Base-by-base conservation (phyloP, 371 early-diverging fungal species). In the Mortierella sp. region DNA sequence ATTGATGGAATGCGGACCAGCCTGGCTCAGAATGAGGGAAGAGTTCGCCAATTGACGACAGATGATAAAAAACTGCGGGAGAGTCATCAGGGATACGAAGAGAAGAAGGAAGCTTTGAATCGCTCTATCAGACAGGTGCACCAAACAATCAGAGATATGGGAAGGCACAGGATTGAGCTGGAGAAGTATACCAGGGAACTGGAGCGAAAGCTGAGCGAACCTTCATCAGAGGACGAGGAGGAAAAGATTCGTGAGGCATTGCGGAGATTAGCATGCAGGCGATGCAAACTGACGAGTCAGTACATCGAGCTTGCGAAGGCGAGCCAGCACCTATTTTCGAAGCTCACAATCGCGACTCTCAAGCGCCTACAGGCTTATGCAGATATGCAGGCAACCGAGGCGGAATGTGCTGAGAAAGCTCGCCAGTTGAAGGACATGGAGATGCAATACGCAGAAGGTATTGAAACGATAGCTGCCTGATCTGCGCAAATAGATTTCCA, bases 181-280 rank as follows among this genome's bases (percentile, higher is more conserved):
- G 60, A 60, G 0, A 34, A 42, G 5, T 19, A 44, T 1, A 50
- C 41, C 8, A 32, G 23, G 15, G 75, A 75, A 0, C 15, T 75
- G 56, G 50, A 50, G 11, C 63, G 64, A 6, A 70, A 64, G 32
- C 23, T 30, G 47, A 26, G 32, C 0, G 78, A 78, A 41, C 65
- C 70, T 21, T 70, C 66, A 6, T 62, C 70, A 1, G 70, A 70
- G 44, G 72, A 63, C 26, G 69, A 79, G 24, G 79, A 79, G 24
- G 72, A 52, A 4, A 55, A 52, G 26, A 57, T 78, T 23, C 67
- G 56, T 9, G 41, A 50, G 15, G 30, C 55, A 14, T 26, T 81
- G n/a, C 64, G 60, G n/a, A 65, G 47, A 27, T 17, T 56, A 27
- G 49, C 72, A 9, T 12, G 65, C 19, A 76, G 70, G 42, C 65